Evolutionary conservation across 768 basidiomycete genomes (phyloP).

Genomic region (Lactarius evosmus): DNA sequence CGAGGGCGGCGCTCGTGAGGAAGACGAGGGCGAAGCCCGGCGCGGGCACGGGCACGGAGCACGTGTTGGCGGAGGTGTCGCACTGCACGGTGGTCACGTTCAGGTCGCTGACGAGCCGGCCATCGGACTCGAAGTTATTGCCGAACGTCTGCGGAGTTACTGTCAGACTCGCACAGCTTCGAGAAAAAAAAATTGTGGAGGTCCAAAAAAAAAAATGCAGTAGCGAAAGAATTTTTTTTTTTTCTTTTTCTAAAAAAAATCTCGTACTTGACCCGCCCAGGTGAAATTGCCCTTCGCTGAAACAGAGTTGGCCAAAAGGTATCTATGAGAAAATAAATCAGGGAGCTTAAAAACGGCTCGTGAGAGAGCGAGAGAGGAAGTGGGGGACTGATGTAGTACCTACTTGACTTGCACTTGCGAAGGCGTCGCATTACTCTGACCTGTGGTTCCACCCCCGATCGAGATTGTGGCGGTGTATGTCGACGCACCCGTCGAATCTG

Average conservation of each 20-base stretch:
- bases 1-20: slow-evolving; percentile 44
- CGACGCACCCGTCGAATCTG: slow-evolving; percentile 54
- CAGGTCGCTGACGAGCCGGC: slow-evolving; percentile 56
- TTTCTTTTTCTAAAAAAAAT: too few species aligned
- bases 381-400: slow-evolving; percentile 33
- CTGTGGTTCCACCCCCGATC: slow-evolving; percentile 43
- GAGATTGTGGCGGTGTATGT: slow-evolving; percentile 52
- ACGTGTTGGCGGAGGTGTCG: slow-evolving; percentile 49
- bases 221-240: too few species aligned
- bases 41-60: slow-evolving; percentile 60
- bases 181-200: too few species aligned
- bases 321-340: slow-evolving; percentile 45
- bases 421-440: slow-evolving; percentile 42
- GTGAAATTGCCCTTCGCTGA: slow-evolving; percentile 62
- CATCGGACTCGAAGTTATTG: slow-evolving; percentile 59
- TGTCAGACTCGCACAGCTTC: background rate
- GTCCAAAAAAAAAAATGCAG: too few species aligned
- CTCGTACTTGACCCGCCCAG: slow-evolving; percentile 71
- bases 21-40: slow-evolving; percentile 78
- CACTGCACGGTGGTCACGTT: slow-evolving; percentile 60
- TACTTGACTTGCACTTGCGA: slow-evolving; percentile 54
- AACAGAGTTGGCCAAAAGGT: slow-evolving; percentile 54
- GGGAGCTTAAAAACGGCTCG: background rate
- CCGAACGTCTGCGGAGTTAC: slow-evolving; percentile 51
- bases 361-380: too few species aligned